phyloP scores from a whole-genome alignment of 768 basidiomycete genomes.

The Russula ochroleuca region DNA sequence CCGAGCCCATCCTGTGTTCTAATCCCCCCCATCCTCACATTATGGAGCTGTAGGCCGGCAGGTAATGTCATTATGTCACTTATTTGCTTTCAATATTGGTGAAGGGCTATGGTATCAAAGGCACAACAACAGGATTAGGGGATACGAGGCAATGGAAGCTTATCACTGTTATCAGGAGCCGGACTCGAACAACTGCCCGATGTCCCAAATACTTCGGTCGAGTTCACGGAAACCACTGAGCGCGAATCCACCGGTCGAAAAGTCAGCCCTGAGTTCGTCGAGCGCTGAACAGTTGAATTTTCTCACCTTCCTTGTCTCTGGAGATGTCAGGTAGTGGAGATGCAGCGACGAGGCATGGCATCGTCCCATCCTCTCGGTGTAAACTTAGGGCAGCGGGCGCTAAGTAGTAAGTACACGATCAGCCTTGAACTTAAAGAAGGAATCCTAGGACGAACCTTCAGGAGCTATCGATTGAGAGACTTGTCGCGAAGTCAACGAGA shows the following conservation, averaged over 20 bases:
- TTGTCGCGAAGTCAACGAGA: not conserved
- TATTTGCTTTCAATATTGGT: too few relatives aligned
- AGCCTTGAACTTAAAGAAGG: too few relatives aligned
- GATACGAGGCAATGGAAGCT: too few relatives aligned
- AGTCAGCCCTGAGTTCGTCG: not conserved
- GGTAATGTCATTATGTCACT: too few relatives aligned
- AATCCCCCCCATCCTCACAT: too few relatives aligned
- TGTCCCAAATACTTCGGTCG: not conserved
- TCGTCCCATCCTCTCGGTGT: not conserved
- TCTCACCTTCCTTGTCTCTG: not conserved
- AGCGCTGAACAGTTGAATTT: not conserved
- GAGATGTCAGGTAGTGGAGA: not conserved
- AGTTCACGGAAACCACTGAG: not conserved
- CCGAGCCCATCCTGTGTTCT: too few relatives aligned
- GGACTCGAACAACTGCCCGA: too few relatives aligned
- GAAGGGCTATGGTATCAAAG: not conserved
- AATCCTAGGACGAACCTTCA: not conserved
- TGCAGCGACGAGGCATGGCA: not conserved
- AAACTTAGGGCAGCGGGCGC: not conserved
- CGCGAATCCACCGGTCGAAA: not conserved
- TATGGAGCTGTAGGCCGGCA: too few relatives aligned
- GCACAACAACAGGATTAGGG: not conserved
- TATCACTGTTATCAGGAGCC: not conserved
- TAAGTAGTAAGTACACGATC: not conserved
- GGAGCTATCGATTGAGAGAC: not conserved